Evolutionary conservation across 352 stramenopile species (phyloP).

Genomic region (Pelagophyceae sp.): DNA sequence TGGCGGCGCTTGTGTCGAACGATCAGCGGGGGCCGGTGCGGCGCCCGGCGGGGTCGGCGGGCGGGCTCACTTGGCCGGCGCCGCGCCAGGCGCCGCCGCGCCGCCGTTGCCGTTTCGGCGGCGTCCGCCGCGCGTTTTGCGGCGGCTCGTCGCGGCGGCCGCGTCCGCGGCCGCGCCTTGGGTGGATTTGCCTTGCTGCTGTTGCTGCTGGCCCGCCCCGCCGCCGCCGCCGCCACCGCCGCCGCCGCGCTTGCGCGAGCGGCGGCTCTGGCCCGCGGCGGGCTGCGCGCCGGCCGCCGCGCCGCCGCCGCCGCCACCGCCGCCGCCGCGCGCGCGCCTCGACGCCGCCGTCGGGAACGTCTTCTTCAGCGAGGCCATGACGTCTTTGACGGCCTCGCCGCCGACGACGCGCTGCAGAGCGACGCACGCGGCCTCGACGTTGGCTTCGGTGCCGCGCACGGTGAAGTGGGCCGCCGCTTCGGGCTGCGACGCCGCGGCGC

Average conservation of each 20-base stretch:
- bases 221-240: too few species aligned
- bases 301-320: neutral
- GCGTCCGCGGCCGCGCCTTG: too few species aligned
- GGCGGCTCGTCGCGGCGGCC: too few species aligned
- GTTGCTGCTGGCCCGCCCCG: neutral
- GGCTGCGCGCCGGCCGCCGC: neutral
- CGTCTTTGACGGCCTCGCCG: neutral
- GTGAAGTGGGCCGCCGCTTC: neutral
- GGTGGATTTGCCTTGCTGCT: neutral
- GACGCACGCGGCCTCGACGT: neutral
- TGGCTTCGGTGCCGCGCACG: neutral
- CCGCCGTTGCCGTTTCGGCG: neutral
- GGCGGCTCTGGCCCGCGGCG: neutral
- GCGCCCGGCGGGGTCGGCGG: too few species aligned
- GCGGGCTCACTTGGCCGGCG: too few species aligned
- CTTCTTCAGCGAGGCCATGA: neutral
- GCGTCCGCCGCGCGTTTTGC: neutral
- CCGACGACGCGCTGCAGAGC: neutral
- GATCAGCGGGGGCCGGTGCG: too few species aligned
- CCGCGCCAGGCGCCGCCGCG: too few species aligned
- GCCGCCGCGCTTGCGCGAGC: neutral
- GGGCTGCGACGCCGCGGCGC: too few species aligned
- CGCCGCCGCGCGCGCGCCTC: neutral
- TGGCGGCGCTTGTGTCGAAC: too few species aligned
- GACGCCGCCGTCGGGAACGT: neutral